Percentiles rank a stretch among this genome's conserved stretches.
Conservation (phyloP, 164 flowering plant genomes). For the Hamamelis virginiana region DNA sequence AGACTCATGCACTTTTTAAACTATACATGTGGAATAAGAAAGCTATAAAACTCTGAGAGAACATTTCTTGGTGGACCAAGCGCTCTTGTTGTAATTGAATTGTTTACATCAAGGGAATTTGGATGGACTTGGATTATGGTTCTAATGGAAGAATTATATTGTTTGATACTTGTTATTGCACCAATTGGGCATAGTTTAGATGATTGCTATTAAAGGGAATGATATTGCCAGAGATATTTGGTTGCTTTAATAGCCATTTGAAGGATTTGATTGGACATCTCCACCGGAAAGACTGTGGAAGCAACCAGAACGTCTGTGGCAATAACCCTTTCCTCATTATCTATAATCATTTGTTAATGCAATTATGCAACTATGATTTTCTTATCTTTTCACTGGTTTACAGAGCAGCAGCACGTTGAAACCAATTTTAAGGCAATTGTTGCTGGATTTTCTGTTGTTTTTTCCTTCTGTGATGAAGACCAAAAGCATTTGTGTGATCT, state of each 20-base stretch:
- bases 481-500: conserved; percentile 20
- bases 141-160: background rate
- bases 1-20: background rate
- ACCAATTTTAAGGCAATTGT: conserved; percentile 65
- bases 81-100: background rate
- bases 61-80: background rate
- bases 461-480: conserved; percentile 66
- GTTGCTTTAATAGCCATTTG: no score
- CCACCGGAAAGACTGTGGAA: no score
- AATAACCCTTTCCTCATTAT: background rate
- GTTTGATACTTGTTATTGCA: background rate
- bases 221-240: no score
- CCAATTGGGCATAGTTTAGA: background rate
- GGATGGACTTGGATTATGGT: background rate
- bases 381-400: conserved; percentile 16
- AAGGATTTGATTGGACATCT: no score
- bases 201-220: no score
- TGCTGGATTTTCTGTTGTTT: conserved; percentile 55
- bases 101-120: background rate
- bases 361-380: background rate
- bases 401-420: conserved; percentile 82
- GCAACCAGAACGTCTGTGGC: background rate
- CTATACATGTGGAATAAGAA: background rate
- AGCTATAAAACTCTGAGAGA: background rate
- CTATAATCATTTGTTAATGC: background rate